phyloP scores from a whole-genome alignment of 2,329 filamentous ascomycete genomes.

The Monilinia aucupariae region DNA sequence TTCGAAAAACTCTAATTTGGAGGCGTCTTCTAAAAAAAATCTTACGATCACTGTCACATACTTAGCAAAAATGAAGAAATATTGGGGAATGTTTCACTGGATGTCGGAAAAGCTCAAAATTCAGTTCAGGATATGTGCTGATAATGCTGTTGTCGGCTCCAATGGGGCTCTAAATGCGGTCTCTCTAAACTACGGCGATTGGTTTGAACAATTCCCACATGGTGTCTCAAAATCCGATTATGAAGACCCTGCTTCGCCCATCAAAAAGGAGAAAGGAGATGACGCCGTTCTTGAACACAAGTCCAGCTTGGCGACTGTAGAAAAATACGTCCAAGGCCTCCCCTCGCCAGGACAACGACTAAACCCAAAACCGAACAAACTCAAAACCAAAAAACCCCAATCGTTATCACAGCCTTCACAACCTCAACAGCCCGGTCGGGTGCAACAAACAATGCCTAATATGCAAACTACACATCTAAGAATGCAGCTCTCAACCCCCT shows the following conservation, averaged over 20 bases:
- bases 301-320: constrained; percentile 84
- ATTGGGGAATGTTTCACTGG: constrained; percentile 98
- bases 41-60: constrained; percentile 85
- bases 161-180: constrained; percentile 46
- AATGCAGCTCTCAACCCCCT: background rate
- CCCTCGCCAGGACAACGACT: constrained; percentile 42
- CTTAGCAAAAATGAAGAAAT: constrained; percentile 88
- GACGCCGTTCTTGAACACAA: constrained; percentile 87
- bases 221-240: constrained; percentile 82
- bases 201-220: constrained; percentile 93
- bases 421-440: constrained; percentile 22
- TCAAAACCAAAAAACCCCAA: constrained; percentile 36
- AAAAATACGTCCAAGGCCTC: constrained; percentile 85
- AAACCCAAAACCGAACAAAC: constrained; percentile 2
- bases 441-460: constrained; percentile 29
- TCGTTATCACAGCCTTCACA: constrained; percentile 23
- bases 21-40: constrained; percentile 75
- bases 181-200: constrained; percentile 94
- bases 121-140: constrained; percentile 77
- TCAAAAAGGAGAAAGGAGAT: constrained; percentile 71
- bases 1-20: constrained; percentile 71
- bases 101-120: constrained; percentile 90
- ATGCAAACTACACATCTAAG: constrained; percentile 19
- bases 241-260: constrained; percentile 63
- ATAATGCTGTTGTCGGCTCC: constrained; percentile 56